Percentiles rank a stretch among this genome's conserved stretches.
Evolutionary conservation across 257 asterid species (phyloP).

Genomic region (Paulownia fortunei): DNA sequence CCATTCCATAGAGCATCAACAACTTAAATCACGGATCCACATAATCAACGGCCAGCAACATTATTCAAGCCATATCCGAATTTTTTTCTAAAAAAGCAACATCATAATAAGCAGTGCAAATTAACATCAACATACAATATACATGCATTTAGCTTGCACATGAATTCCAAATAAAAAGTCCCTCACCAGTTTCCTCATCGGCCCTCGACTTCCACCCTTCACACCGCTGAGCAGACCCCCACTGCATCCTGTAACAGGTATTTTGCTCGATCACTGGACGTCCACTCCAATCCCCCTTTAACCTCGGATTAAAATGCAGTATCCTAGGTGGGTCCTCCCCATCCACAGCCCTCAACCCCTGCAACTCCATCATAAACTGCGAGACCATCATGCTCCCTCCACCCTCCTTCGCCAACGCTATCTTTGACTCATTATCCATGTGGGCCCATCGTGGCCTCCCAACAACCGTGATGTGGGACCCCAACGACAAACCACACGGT

Average conservation of each 20-base stretch:
- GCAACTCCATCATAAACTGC: slow-evolving; percentile 89
- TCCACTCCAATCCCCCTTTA: slow-evolving; percentile 96
- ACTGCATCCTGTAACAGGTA: slow-evolving; percentile 93
- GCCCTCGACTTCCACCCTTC: slow-evolving; percentile 85
- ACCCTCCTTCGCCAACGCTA: slow-evolving; percentile 41
- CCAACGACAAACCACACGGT: slow-evolving; percentile 89
- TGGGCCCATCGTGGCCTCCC: slow-evolving; percentile 75
- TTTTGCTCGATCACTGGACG: slow-evolving; percentile 82
- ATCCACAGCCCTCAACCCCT: slow-evolving; percentile 84
- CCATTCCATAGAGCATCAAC: slow-evolving; percentile 7
- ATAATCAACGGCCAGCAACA: slow-evolving; percentile 25
- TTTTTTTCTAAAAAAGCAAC: neutral
- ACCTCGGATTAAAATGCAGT: slow-evolving; percentile 88
- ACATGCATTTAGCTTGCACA: slow-evolving; percentile 11
- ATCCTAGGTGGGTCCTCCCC: slow-evolving; percentile 97
- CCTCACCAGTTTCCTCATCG: slow-evolving; percentile 87
- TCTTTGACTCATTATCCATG: slow-evolving; percentile 47
- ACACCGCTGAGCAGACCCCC: slow-evolving; percentile 89
- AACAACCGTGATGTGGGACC: slow-evolving; percentile 88
- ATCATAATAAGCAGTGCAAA: neutral
- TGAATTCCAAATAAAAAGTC: slow-evolving; percentile 14
- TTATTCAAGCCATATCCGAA: neutral
- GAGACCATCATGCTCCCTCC: slow-evolving; percentile 56
- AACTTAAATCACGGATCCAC: slow-evolving; percentile 2
- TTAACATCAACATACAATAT: slow-evolving; percentile 17